These are phyloP conservation scores for Populus hybrid DNA, from an alignment of 441 rosid genomes.

Conservation along the genomic window DNA sequence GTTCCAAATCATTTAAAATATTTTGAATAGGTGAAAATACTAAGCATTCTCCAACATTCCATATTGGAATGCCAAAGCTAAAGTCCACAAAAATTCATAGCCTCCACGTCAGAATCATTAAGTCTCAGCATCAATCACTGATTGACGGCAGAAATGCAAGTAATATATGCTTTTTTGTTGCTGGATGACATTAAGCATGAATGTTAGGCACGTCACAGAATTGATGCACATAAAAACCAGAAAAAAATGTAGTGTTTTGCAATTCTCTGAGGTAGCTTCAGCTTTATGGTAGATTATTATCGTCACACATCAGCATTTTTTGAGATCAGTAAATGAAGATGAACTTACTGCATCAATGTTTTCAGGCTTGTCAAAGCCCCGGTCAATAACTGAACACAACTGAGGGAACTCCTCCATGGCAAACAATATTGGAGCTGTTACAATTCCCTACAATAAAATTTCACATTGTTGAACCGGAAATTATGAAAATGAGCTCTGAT, in stretches of 20 bases:
- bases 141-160: neutral
- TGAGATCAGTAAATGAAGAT: neutral
- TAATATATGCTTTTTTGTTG: neutral
- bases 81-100: neutral
- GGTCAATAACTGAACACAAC: slow-evolving; percentile 50
- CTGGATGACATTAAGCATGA: neutral
- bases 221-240: neutral
- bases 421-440: slow-evolving; percentile 86
- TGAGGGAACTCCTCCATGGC: slow-evolving; percentile 92
- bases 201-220: neutral
- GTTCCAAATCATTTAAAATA: neutral
- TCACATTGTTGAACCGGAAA: neutral
- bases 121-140: neutral
- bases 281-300: neutral
- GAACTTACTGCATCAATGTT: slow-evolving; percentile 69
- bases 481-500: slow-evolving; percentile 3
- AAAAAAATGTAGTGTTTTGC: neutral
- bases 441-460: slow-evolving; percentile 47
- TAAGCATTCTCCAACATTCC: neutral
- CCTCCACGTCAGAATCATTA: neutral
- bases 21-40: neutral
- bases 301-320: neutral
- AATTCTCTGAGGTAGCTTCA: neutral
- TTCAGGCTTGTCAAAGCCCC: slow-evolving; percentile 63
- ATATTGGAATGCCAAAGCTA: neutral